Evolutionary conservation across 2,329 filamentous ascomycete genomes (phyloP), one percentile per base, ranked within the genome.

Genomic region (Aspergillus piperis): DNA sequence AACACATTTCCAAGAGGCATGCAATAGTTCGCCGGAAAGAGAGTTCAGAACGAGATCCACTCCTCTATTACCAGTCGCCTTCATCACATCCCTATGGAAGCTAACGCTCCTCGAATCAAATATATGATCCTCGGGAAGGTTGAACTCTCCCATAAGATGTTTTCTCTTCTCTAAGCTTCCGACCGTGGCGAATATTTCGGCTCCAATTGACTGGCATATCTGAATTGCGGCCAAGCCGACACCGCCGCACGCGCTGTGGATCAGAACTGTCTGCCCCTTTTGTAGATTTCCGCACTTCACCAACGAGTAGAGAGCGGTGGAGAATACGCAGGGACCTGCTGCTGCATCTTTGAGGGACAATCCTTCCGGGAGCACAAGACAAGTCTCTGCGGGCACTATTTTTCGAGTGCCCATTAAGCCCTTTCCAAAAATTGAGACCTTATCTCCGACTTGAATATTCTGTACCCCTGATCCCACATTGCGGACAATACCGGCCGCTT

Each of bases 401-500:
- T 58, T 54, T 10, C 54, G 52, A 8, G 64, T 64, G 1, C 60
- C 52, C 58, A 66, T 21, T n/a, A 61, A 47, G 19, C 57, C 36
- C 8, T 27, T 5, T 38, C 56, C 17, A 51, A 39, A 39, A 3
- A 64, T 2, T 48, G 71, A 68, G 0, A 77, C 71, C 25, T 68
- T 60, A 47, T 77, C 74, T 5, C 75, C 75, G 13, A 66, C 49
- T 7, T 61, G 49, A 10, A 75, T 55, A 11, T 63, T 44, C 1
- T 53, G 59, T 15, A 74, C 69, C 5, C 54, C 61, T 15, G 55
- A 59, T 3, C 74, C 75, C 15, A 72, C 60, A 17, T 58, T 49
- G 38, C 58, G 64, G 15, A 77, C 66, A 15, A 74, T 54, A 19
- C 73, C 74, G 52, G 59, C 60, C 23, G 63, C 71, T 59, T 77